phyloP scores from a whole-genome alignment of 2,329 filamentous ascomycete genomes.

The Albifimbria verrucaria region DNA sequence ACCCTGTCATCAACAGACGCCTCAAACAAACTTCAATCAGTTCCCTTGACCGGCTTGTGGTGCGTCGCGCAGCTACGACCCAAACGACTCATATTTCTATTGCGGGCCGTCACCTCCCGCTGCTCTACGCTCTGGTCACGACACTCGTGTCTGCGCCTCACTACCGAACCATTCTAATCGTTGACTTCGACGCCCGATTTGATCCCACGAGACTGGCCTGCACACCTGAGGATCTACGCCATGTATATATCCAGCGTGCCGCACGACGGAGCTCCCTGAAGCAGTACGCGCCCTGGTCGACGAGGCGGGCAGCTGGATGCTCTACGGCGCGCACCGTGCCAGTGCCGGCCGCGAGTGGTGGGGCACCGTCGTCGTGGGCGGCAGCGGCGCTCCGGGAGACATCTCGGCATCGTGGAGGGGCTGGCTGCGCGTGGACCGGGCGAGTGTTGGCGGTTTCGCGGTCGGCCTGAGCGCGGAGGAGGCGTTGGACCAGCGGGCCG shows the following conservation, averaged over 20 bases:
- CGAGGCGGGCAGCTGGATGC: constrained; percentile 43
- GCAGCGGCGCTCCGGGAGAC: constrained; percentile 20
- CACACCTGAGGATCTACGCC: constrained; percentile 36
- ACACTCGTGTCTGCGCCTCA: constrained; percentile 46
- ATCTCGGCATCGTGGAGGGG: constrained; percentile 37
- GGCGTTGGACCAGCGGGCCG: constrained; percentile 37
- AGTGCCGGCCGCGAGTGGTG: constrained; percentile 51
- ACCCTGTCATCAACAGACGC: constrained; percentile 3
- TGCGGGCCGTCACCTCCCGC: constrained; percentile 48
- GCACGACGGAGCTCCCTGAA: constrained; percentile 22
- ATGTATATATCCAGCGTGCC: constrained; percentile 49
- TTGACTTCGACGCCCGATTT: constrained; percentile 56
- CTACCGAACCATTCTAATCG: constrained; percentile 45
- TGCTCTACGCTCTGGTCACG: constrained; percentile 55
- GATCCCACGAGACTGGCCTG: constrained; percentile 45
- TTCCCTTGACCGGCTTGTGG: constrained; percentile 43
- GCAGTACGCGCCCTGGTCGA: constrained; percentile 32
- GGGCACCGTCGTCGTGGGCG: constrained; percentile 49
- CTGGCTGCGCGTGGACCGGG: constrained; percentile 50
- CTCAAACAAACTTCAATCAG: constrained; percentile 37
- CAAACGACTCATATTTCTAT: constrained; percentile 46
- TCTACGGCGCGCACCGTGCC: constrained; percentile 37
- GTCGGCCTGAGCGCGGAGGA: constrained; percentile 39
- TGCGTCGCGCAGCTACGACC: constrained; percentile 45
- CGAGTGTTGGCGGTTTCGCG: constrained; percentile 36